Base-by-base conservation (phyloP, 2,329 filamentous ascomycete species). In the Fusarium nygamai region DNA sequence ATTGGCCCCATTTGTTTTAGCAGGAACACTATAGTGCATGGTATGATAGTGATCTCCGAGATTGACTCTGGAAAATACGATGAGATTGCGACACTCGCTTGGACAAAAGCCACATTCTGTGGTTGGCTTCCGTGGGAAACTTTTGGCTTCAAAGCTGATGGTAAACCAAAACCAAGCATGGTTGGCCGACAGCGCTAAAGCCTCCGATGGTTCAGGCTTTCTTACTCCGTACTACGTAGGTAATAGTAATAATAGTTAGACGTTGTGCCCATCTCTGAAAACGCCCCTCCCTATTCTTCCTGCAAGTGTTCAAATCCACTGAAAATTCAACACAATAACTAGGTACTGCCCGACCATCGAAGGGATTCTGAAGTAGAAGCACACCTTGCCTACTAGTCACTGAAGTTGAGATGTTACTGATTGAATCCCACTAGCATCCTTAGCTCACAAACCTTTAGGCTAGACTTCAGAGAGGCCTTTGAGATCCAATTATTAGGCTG, bases 401-500 rank as follows among this genome's bases (percentile, higher is more conserved):
- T 51, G 57, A 38, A 64, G 41, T 64, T 54, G 46, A 66, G 31
- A 66, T 43, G 38, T 46, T 39, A 46, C 29, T 62, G 50, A 63
- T 64, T 48, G 56, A 74, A 60, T 69, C 64, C 56, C 34, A 60
- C 41, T 60, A 62, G 68, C n/a, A 59, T 34, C 17, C 27, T 75
- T 75, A 61, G 65, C 57, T 56, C 62, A 64, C 61, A 65, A 68
- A 59, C 64, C 65, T 72, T 67, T 44, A 67, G 72, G 73, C 73
- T 72, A 78, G 64, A 66, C 71, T 74, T 69, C 58, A 76, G 59
- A 71, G 54, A 72, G 51, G 46, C 39, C 58, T 66, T 60, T 67
- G 62, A 68, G 64, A 72, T 61, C 77, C 75, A 78, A 77, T 78
- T 76, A 75, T 60, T 60, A 56, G 64, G 66, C 70, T 78, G 74